Evolutionary conservation across 257 asterid genomes (phyloP), one percentile per base, ranked within the genome.

Genomic region (Plantago ovata): DNA sequence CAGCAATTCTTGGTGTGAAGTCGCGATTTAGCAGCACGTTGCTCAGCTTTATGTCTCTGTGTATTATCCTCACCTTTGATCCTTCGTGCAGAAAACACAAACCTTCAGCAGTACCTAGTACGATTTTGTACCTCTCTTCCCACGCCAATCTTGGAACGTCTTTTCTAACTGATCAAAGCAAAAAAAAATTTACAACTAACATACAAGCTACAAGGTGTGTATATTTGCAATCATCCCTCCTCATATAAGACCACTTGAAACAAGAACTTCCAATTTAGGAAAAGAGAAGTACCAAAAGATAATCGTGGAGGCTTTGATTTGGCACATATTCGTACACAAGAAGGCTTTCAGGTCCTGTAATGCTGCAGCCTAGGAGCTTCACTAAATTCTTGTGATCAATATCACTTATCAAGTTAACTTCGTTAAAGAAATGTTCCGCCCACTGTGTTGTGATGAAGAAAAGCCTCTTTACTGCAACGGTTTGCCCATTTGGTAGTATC

Each of bases 401-500:
- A 55, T 72, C 92, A 18, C 82, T 84, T 23, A 87, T 84, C 80
- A 87, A 65, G 65, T 82, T 82, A 49, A 87, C 96, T 75, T 87
- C 96, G 47, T 87, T 87, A 20, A 80, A 84, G 78, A 87, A 84
- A 66, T 87, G 92, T 57, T 87, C 94, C 13, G 76, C 96, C 94
- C 94, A 84, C 33, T 87, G 96, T 10, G 81, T 76, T 3, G 91
- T 78, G 69, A 73, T 81, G 61, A 84, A 87, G 80, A 82, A 82
- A 15, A 87, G 84, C 74, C 94, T 73, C 73, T 87, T 84, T 61
- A 87, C 68, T 4, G 96, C 96, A 38, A 87, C 79, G 2, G 49
- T 60, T 63, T 77, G 68, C 9, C 94, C 96, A 62, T 70, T 59
- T 18, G 89, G 79, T 58, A 87, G 56, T 43, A 77, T 62, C 33